Evolutionary conservation across 2,329 filamentous ascomycete species (phyloP), one percentile per base, ranked within the genome.

Genomic region (Lasiodiplodia hormozganensis): DNA sequence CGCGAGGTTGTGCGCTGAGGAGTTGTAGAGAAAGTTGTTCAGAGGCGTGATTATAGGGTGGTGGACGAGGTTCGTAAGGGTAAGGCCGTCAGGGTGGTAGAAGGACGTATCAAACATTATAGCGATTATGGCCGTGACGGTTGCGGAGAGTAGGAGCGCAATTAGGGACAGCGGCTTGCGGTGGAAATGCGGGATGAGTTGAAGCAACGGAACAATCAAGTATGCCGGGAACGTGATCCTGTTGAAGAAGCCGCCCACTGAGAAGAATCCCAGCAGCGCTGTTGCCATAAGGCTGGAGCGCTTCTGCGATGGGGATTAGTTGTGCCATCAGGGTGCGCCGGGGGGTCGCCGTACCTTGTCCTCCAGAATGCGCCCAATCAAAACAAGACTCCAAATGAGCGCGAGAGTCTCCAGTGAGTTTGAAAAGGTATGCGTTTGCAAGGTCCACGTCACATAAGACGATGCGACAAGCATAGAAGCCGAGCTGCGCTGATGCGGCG

Each of bases 361-460:
- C 72, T 91, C 89, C 56, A 91, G 85, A 73, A 98, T 96, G 77
- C 95, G 90, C 79, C 92, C 89, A 70, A 97, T 94, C 78, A 99
- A 82, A 58, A 98, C 94, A 79, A 99, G 82, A 76, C 92, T 94
- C 96, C 96, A 99, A 66, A 93, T 88, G 64, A 99, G 94, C 62
- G 95, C 87, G 73, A 99, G 84, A 2, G 96, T 98, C 83, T 99
- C 96, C 72, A 98, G 87, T 70, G 95, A 96, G 82, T 99, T 99
- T 71, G 95, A 98, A 80, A 99, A 98, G 14, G 96, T 98, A 81
- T 99, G 96, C 21, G 93, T 96, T 82, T 99, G 96, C 82, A 95
- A 97, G 54, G 95, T 97, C 95, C 96, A 99, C 58, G 96, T 99
- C 73, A 97, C 95, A 81, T 98, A 99, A 31, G 94, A 97, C 34